Conservation (phyloP, 768 basidiomycete genomes). For the Amanita subjunquillea region DNA sequence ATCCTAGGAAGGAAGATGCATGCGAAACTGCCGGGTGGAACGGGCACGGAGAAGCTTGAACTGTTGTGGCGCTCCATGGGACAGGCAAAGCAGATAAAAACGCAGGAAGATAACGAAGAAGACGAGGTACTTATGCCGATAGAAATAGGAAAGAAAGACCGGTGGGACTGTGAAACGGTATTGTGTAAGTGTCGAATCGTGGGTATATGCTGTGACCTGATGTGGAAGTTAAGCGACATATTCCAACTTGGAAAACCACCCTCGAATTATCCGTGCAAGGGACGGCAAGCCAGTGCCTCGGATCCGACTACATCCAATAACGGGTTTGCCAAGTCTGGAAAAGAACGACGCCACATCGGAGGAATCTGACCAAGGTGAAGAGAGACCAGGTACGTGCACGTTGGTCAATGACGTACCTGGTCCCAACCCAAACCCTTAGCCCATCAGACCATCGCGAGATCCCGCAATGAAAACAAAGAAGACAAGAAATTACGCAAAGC, state of each 20-base stretch:
- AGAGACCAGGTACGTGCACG: conserved; percentile 15
- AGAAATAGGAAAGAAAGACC: conserved; percentile 50
- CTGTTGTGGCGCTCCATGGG: conserved; percentile 72
- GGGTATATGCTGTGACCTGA: background rate
- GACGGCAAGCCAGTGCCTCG: conserved; percentile 43
- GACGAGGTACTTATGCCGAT: conserved; percentile 31
- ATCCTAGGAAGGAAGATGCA: conserved; percentile 82
- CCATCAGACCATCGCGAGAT: conserved; percentile 50
- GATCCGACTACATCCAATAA: conserved; percentile 65
- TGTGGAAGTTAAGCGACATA: conserved; percentile 60
- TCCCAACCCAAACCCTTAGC: conserved; percentile 12
- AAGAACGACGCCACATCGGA: conserved; percentile 4
- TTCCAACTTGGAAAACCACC: conserved; percentile 97
- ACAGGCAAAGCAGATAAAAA: conserved; percentile 47
- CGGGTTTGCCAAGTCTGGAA: conserved; percentile 62
- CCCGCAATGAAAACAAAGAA: conserved; percentile 67
- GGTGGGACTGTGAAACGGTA: conserved; percentile 97
- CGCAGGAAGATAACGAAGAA: conserved; percentile 33
- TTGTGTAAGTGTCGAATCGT: conserved; percentile 49
- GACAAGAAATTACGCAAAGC: conserved; percentile 66
- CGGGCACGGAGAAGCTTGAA: conserved; percentile 69
- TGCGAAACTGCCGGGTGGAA: conserved; percentile 62
- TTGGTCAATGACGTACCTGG: background rate
- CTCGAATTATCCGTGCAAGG: conserved; percentile 70
- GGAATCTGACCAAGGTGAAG: conserved; percentile 16